Conservation (phyloP, 257 asterid genomes). For the Ligustrum vulgare region DNA sequence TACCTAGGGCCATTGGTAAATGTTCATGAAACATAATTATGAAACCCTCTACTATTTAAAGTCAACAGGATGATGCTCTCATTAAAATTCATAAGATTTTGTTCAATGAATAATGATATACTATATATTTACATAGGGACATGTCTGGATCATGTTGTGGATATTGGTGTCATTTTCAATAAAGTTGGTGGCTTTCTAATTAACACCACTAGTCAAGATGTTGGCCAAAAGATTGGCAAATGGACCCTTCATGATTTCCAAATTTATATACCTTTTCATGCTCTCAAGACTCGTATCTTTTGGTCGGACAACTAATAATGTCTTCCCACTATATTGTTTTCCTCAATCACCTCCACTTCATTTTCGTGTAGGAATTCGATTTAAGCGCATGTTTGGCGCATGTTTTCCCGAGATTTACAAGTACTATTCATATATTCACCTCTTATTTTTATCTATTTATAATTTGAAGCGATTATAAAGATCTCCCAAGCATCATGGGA, state of each 20-base stretch:
- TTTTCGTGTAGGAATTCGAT: background rate
- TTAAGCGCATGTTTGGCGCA: background rate
- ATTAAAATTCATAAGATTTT: background rate
- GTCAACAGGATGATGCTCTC: constrained; percentile 32
- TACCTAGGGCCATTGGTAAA: constrained; percentile 9
- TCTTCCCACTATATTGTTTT: background rate
- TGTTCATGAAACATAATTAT: constrained; percentile 29
- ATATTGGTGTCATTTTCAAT: constrained; percentile 35
- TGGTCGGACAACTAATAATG: constrained; percentile 2
- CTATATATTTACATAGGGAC: constrained; percentile 33
- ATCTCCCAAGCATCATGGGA: no score
- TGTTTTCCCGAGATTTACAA: no score
- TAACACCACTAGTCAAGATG: constrained; percentile 35
- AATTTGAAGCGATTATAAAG: no score
- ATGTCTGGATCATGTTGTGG: constrained; percentile 70
- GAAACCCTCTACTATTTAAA: constrained; percentile 25
- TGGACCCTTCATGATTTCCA: constrained; percentile 33
- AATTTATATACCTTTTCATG: constrained; percentile 13
- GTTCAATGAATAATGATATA: background rate
- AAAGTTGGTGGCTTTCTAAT: constrained; percentile 9
- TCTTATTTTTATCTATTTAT: no score
- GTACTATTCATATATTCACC: no score
- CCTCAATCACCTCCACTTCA: background rate
- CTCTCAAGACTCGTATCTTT: background rate
- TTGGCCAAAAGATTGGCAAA: constrained; percentile 39